phyloP scores from a whole-genome alignment of 1,139 yeast species.

The Debaryomycetaceae sp. region DNA sequence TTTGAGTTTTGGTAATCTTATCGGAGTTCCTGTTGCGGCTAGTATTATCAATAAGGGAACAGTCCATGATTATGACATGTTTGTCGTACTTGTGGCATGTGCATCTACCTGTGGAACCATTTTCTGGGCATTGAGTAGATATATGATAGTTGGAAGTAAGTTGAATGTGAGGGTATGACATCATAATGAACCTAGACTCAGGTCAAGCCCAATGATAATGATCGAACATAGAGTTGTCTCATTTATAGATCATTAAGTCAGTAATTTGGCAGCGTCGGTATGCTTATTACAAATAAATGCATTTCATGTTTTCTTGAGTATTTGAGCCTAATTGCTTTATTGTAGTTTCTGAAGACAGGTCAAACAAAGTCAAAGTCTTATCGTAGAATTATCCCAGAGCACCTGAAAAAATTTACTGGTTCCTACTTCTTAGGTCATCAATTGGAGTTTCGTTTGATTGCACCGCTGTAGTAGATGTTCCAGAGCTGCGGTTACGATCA shows the following conservation, averaged over 20 bases:
- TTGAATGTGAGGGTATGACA: conserved; percentile 28
- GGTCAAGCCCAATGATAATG: no score
- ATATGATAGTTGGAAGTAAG: conserved; percentile 29
- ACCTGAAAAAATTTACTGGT: not conserved
- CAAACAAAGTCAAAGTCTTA: no score
- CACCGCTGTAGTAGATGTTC: not conserved
- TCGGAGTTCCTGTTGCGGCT: conserved; percentile 45
- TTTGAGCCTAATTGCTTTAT: no score
- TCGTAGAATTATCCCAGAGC: no score
- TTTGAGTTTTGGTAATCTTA: conserved; percentile 38
- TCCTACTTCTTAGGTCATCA: not conserved
- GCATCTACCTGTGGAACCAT: conserved; percentile 25
- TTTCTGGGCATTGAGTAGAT: conserved; percentile 34
- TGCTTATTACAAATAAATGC: no score
- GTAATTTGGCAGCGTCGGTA: no score
- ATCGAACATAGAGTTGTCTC: no score
- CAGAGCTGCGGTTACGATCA: not conserved
- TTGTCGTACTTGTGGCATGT: conserved; percentile 34
- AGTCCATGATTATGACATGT: conserved; percentile 27
- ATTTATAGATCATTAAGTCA: no score
- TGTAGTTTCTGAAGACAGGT: no score
- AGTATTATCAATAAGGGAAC: conserved; percentile 37
- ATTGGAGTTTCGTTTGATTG: not conserved
- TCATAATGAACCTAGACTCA: not conserved
- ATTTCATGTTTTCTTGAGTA: no score